Percentiles rank a stretch among this genome's conserved stretches.
These are phyloP conservation scores for Clavispora vitiphila DNA, from an alignment of 805 yeast species.

Conservation along the genomic window DNA sequence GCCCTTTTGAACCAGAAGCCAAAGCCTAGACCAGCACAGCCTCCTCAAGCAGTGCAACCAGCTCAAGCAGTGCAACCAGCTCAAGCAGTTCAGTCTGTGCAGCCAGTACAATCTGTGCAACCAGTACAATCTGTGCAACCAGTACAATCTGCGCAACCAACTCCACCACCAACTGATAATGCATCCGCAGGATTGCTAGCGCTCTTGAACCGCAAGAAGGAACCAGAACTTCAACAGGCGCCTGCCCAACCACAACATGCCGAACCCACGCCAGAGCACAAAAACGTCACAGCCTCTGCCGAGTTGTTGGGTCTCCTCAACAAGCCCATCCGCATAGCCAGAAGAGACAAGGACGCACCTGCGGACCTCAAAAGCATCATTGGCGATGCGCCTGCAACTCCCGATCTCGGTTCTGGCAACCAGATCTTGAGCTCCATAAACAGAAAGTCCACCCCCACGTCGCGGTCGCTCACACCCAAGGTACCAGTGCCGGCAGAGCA, in stretches of 20 bases:
- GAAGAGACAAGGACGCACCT: slow-evolving; percentile 7
- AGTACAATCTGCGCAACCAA: too few species aligned
- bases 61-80: background rate
- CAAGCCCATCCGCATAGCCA: slow-evolving; percentile 10
- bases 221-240: too few species aligned
- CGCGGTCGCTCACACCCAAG: background rate
- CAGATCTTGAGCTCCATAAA: slow-evolving; percentile 15
- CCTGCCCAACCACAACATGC: background rate
- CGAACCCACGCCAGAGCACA: background rate
- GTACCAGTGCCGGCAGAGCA: slow-evolving; percentile 6
- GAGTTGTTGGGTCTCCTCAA: slow-evolving; percentile 8
- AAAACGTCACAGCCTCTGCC: slow-evolving; percentile 3
- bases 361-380: slow-evolving; percentile 9
- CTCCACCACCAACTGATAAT: too few species aligned
- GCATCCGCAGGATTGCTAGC: background rate
- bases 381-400: background rate
- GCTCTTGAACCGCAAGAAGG: background rate
- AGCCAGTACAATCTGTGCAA: too few species aligned
- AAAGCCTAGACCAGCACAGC: too few species aligned
- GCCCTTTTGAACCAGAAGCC: background rate
- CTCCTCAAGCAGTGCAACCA: too few species aligned
- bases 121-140: too few species aligned
- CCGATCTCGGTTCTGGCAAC: slow-evolving; percentile 12
- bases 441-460: slow-evolving; percentile 3
- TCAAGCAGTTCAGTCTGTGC: too few species aligned